phyloP scores from a whole-genome alignment of 805 yeast species.

The Candida railenensis region DNA sequence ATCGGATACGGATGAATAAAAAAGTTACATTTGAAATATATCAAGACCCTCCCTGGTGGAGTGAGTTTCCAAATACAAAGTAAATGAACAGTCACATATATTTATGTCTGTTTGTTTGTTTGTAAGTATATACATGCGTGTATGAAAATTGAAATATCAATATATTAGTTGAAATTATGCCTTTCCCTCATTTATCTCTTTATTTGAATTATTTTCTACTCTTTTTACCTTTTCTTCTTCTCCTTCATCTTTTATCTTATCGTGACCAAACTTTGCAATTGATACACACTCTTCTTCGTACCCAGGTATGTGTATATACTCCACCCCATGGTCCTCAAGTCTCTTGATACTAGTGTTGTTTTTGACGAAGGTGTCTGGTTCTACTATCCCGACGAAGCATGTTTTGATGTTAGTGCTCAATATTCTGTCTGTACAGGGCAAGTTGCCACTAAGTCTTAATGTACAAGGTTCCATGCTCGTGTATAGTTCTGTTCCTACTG shows the following conservation, averaged over 20 bases:
- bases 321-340: conserved; percentile 57
- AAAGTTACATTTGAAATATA: background rate
- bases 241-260: conserved; percentile 15
- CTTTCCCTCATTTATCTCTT: background rate
- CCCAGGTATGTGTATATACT: conserved; percentile 80
- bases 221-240: background rate
- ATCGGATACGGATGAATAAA: conserved; percentile 20
- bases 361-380: conserved; percentile 86
- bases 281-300: conserved; percentile 66
- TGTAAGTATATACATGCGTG: no score
- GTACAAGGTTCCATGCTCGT: conserved; percentile 99
- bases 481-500: conserved; percentile 76
- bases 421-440: conserved; percentile 84
- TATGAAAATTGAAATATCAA: no score
- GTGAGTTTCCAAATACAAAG: no score
- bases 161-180: no score
- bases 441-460: conserved; percentile 80
- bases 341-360: conserved; percentile 63
- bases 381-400: conserved; percentile 88
- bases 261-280: conserved; percentile 76
- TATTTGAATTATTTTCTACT: background rate
- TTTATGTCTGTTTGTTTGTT: no score
- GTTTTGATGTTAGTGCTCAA: conserved; percentile 57
- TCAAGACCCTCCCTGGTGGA: background rate
- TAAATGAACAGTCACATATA: no score